Base-by-base conservation (phyloP, 2,329 filamentous ascomycete species). In the Epichloe gansuensis region DNA sequence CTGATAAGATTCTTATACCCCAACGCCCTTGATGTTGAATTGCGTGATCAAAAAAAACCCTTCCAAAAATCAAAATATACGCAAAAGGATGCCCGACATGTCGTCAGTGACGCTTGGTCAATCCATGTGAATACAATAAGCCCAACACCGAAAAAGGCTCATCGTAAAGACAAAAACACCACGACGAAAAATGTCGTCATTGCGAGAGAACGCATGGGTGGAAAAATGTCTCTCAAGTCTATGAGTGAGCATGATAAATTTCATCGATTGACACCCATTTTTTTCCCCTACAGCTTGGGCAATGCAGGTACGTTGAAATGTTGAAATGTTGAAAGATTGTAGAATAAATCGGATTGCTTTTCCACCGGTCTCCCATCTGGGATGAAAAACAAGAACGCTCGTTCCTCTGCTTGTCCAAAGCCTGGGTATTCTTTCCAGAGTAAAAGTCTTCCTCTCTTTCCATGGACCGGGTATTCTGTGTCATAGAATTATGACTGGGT, bases 11-110 rank as follows among this genome's bases (percentile, higher is more conserved):
- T 31, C 9, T 31, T 11, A 41, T 43, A 23, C 41, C n/a, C 49
- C 54, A 48, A 57, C 54, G 54, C 59, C 54, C 17, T 38, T 38
- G 21, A 61, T 61, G 58, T 60, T 60, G 57, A 61, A 59, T 58
- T 53, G 50, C 46, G 51, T 35, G 25, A 43, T 35, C 34, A 9
- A 23, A 49, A 50, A 50, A 48, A 34, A 38, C 8, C 28, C 31
- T 4, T 31, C 31, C 31, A 3, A 4, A 11, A 31, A 0, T 8
- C 31, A 31, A 31, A 4, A 31, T 31, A 39, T 4, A 35, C 6
- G 17, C 17, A 25, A 15, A 39, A 39, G 12, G 13, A 38, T 7
- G 34, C 35, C 31, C 31, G 31, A 31, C 31, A 31, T 31, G 31
- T 31, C 31, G 31, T 31, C 31, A 31, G 28, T 11, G 31, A 2